Evolutionary conservation across 2,329 filamentous ascomycete genomes (phyloP), one percentile per base, ranked within the genome.

Genomic region (Ascochyta koolunga): DNA sequence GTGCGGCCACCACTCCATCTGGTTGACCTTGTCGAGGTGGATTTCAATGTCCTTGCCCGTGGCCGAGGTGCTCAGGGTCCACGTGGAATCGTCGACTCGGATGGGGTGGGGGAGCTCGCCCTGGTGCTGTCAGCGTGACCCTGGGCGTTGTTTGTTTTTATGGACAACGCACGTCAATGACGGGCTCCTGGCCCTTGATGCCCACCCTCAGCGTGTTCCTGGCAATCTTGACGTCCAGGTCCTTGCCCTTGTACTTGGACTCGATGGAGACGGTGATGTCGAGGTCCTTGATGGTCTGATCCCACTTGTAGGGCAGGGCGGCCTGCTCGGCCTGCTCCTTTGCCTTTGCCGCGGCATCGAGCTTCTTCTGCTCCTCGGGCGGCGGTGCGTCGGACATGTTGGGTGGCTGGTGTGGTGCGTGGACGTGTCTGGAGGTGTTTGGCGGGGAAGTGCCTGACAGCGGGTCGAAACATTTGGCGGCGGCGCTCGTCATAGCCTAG

Each of bases 1-100:
- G 78, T 98, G 92, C 27, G 91, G 79, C 95, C 95, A 99, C 95
- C 95, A 99, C 78, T 97, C 90, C 86, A 96, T 89, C 83, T 97
- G 95, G 82, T 97, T 96, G 64, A 86, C 78, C 79, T 99, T 99
- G 81, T 97, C 92, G 46, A 99, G 88, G 77, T 96, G 92, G 65
- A 98, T 85, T 71, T 88, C 86, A 64, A 97, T 84, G 71, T 91
- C 89, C 78, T 96, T 90, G 65, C 79, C 80, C 8, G 46, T 21
- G 21, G 73, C 77, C 1, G 86, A 76, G 42, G 86, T 85, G 18
- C 88, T 81, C 41, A 99, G 86, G 2, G 93, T 97, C 95, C 95
- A 99, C 55, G 93, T 96, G 48, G 89, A 93, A 67, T 99, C 95
- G 75, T 96, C 93, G 61, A 88, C 82, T 68, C 81, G 81, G 72